Evolutionary conservation across 441 rosid genomes (phyloP).

Genomic region (Adansonia gregorii): DNA sequence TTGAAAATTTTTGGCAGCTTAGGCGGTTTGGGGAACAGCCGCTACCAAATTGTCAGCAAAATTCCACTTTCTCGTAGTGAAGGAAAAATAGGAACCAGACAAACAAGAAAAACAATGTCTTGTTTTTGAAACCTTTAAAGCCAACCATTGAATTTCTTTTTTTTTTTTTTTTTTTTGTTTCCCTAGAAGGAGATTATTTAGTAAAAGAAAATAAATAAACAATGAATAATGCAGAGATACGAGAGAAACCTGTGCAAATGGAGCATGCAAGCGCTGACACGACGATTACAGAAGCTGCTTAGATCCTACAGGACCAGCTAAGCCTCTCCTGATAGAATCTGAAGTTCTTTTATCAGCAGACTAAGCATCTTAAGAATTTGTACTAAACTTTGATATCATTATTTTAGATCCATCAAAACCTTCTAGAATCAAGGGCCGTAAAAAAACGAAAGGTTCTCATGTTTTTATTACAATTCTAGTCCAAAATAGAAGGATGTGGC

Average conservation of each 20-base stretch:
- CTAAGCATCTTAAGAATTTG: conserved; percentile 40
- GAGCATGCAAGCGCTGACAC: conserved; percentile 81
- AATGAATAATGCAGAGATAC: conserved; percentile 28
- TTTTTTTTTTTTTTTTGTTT: no score
- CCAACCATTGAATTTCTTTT: no score
- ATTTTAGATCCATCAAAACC: conserved; percentile 42
- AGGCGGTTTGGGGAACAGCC: no score
- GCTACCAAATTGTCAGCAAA: no score
- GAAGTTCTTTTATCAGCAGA: conserved; percentile 47
- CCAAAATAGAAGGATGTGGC: conserved; percentile 17
- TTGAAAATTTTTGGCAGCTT: no score
- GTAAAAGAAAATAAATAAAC: neutral
- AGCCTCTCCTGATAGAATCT: conserved; percentile 68
- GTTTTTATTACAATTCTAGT: neutral
- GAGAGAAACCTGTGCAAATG: conserved; percentile 80
- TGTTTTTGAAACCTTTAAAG: no score
- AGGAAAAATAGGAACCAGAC: no score
- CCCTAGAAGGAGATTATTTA: conserved; percentile 11
- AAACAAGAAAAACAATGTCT: no score
- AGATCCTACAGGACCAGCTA: conserved; percentile 82
- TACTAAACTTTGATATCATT: conserved; percentile 31
- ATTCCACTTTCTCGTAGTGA: no score
- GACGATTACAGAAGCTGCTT: conserved; percentile 83
- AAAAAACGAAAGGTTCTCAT: conserved; percentile 18
- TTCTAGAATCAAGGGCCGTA: conserved; percentile 51